These are phyloP conservation scores for Paraphoma chrysanthemicola DNA, from an alignment of 2,329 filamentous ascomycete genomes.

Conservation along the genomic window DNA sequence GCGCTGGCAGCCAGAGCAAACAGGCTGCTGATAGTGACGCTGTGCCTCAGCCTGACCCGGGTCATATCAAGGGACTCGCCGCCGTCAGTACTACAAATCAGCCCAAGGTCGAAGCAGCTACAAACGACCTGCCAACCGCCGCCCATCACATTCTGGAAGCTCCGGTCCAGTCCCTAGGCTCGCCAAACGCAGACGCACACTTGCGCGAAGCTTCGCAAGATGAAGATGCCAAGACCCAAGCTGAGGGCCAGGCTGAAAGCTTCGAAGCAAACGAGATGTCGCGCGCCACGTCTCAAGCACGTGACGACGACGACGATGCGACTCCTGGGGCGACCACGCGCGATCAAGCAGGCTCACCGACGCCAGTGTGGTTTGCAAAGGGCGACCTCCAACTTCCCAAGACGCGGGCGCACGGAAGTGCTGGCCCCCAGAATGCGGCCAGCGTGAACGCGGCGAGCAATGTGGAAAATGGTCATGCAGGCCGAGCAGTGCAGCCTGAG, in stretches of 20 bases:
- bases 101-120: no score
- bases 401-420: background rate
- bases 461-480: background rate
- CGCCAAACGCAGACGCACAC: background rate
- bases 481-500: background rate
- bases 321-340: background rate
- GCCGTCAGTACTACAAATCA: no score
- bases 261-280: conserved; percentile 34
- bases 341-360: conserved; percentile 1
- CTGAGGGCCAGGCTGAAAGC: background rate
- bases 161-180: background rate
- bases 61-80: no score
- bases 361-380: conserved; percentile 15
- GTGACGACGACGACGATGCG: conserved; percentile 12
- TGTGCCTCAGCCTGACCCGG: no score
- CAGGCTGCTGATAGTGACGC: no score
- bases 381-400: conserved; percentile 18
- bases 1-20: no score
- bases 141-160: no score
- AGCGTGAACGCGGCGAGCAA: background rate
- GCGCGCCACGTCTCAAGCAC: conserved; percentile 25
- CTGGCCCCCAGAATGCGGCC: background rate
- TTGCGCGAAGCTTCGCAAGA: background rate
- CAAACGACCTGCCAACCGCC: no score
- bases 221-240: background rate